Evolutionary conservation across 2,329 filamentous ascomycete genomes (phyloP).

Genomic region (Sporothrix inflata): DNA sequence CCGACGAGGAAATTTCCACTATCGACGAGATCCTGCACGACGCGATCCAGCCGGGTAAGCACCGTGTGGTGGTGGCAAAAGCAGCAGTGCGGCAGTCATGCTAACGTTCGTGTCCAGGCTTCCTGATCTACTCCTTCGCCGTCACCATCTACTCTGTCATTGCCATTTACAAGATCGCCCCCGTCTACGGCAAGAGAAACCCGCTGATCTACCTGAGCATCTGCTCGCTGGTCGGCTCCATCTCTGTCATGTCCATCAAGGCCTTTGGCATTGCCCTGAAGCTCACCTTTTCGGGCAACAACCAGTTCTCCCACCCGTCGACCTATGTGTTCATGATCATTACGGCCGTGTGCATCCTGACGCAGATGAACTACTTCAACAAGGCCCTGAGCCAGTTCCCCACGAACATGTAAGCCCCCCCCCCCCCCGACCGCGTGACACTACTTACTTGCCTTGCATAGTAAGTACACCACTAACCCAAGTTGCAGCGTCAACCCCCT

Average conservation of each 20-base stretch:
- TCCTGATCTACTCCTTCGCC: slow-evolving; percentile 80
- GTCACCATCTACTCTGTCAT: slow-evolving; percentile 83
- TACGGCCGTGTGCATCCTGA: slow-evolving; percentile 89
- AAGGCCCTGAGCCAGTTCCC: slow-evolving; percentile 96
- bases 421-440: slow-evolving; percentile 9
- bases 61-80: too few species aligned
- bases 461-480: slow-evolving; percentile 35
- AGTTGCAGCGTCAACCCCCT: slow-evolving; percentile 84
- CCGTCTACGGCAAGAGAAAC: slow-evolving; percentile 89
- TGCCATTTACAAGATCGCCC: slow-evolving; percentile 96
- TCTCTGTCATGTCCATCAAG: slow-evolving; percentile 99
- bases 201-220: slow-evolving; percentile 96
- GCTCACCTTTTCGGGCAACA: slow-evolving; percentile 87
- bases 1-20: slow-evolving; percentile 86
- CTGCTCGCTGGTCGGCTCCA: slow-evolving; percentile 93
- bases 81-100: too few species aligned
- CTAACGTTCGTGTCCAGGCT: too few species aligned
- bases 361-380: slow-evolving; percentile 99
- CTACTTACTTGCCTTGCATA: slow-evolving; percentile 32
- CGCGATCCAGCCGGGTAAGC: slow-evolving; percentile 85
- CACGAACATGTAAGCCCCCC: slow-evolving; percentile 80
- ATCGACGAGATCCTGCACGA: slow-evolving; percentile 91
- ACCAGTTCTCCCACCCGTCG: slow-evolving; percentile 92
- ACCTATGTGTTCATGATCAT: slow-evolving; percentile 98
- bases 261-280: slow-evolving; percentile 97